These are phyloP conservation scores for Mycena rosella DNA, from an alignment of 768 basidiomycete genomes.

Conservation along the genomic window DNA sequence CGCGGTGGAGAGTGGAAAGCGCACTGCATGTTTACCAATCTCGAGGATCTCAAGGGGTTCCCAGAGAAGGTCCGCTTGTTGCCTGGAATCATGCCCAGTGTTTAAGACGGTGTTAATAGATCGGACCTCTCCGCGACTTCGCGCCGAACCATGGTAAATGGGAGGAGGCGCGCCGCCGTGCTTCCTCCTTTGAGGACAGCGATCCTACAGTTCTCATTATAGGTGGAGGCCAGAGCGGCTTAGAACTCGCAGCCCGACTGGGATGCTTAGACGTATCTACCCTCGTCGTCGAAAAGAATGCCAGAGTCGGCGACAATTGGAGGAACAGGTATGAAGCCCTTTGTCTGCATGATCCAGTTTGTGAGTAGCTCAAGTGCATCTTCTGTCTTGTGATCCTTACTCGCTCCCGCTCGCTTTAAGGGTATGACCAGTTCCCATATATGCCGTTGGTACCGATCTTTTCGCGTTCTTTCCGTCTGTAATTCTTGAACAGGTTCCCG, in stretches of 20 bases:
- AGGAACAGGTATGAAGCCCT: constrained; percentile 70
- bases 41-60: constrained; percentile 66
- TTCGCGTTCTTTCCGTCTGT: neutral
- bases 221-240: constrained; percentile 76
- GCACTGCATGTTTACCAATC: constrained; percentile 68
- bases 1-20: constrained; percentile 66
- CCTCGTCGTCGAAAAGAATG: constrained; percentile 70
- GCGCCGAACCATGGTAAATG: constrained; percentile 67
- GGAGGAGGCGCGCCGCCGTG: constrained; percentile 58
- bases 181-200: constrained; percentile 59
- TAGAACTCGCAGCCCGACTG: constrained; percentile 75
- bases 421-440: constrained; percentile 61
- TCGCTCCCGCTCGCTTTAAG: constrained; percentile 23
- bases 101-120: constrained; percentile 7
- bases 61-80: constrained; percentile 53
- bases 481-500: constrained; percentile 53
- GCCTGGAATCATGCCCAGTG: neutral
- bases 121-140: constrained; percentile 58
- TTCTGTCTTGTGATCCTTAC: constrained; percentile 1
- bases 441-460: constrained; percentile 50
- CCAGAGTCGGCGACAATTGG: constrained; percentile 72
- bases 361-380: constrained; percentile 34
- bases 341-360: constrained; percentile 60
- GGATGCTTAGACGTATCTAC: constrained; percentile 67
- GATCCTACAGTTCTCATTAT: constrained; percentile 74